Evolutionary conservation across 1,284 basidiomycete species (phyloP).

Genomic region (Hypsizygus ulmarius): DNA sequence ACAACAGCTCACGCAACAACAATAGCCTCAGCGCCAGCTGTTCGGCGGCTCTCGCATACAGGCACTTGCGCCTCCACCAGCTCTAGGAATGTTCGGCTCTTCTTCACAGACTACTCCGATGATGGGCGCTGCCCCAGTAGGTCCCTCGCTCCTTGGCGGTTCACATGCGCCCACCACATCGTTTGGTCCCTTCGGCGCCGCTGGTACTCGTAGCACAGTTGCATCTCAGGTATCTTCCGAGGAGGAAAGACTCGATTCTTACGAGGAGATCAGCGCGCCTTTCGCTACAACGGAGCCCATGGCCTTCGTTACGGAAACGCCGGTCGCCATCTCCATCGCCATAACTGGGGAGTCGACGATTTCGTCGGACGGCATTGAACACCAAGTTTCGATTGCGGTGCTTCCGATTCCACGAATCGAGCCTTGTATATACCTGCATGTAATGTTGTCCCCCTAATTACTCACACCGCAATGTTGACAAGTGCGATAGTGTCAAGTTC

Average conservation of each 20-base stretch:
- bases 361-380: constrained; percentile 49
- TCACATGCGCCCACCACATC: too few relatives aligned
- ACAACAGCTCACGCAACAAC: too few relatives aligned
- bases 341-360: constrained; percentile 49
- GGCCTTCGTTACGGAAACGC: constrained; percentile 47
- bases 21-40: too few relatives aligned
- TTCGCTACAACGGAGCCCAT: constrained; percentile 30
- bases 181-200: neutral
- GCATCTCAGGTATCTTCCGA: constrained; percentile 9
- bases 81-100: too few relatives aligned
- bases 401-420: constrained; percentile 47
- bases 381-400: constrained; percentile 52
- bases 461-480: too few relatives aligned
- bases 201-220: constrained; percentile 1
- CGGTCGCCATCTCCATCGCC: constrained; percentile 47
- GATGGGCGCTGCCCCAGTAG: too few relatives aligned
- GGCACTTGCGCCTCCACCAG: too few relatives aligned
- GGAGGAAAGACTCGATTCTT: constrained; percentile 16
- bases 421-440: constrained; percentile 46
- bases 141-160: too few relatives aligned
- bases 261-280: constrained; percentile 27
- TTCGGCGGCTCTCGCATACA: too few relatives aligned
- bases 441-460: constrained; percentile 20
- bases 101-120: too few relatives aligned
- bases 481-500: constrained; percentile 46